Conservation (phyloP, 1,284 basidiomycete genomes). For the Agaricales sp. region DNA sequence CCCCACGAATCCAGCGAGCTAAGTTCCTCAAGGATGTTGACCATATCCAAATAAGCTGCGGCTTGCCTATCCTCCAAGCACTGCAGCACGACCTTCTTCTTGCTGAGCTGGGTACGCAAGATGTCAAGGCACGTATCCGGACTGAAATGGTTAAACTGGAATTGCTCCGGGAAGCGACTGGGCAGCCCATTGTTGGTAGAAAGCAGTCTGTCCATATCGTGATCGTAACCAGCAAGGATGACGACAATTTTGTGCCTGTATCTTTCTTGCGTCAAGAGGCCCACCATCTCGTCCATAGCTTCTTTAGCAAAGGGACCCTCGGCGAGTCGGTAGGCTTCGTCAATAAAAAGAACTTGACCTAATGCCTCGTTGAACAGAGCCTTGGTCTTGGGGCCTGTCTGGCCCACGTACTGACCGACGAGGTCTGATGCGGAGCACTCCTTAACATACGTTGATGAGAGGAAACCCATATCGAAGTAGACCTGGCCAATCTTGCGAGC, state of each 20-base stretch:
- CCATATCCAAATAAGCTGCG: conserved; percentile 23
- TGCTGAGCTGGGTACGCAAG: conserved; percentile 33
- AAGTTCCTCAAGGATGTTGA: conserved; percentile 27
- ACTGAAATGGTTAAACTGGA: conserved; percentile 42
- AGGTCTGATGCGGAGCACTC: conserved; percentile 61
- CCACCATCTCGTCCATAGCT: conserved; percentile 58
- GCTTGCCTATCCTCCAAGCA: conserved; percentile 27
- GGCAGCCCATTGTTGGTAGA: conserved; percentile 49
- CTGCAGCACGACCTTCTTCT: conserved; percentile 26
- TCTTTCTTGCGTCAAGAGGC: conserved; percentile 43
- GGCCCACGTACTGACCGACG: conserved; percentile 56
- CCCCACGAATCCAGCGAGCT: conserved; percentile 43
- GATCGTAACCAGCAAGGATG: conserved; percentile 57
- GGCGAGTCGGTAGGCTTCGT: conserved; percentile 51
- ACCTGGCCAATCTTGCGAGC: conserved; percentile 47
- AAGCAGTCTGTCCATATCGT: conserved; percentile 52
- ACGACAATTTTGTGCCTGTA: conserved; percentile 51
- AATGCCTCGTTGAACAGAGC: conserved; percentile 48
- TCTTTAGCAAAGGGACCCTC: conserved; percentile 55
- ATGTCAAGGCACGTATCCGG: conserved; percentile 40
- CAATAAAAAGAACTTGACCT: conserved; percentile 55
- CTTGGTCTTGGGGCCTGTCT: conserved; percentile 55
- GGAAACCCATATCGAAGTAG: conserved; percentile 57
- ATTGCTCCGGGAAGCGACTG: conserved; percentile 55
- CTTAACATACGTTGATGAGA: conserved; percentile 38